These are phyloP conservation scores for Radiomyces spectabilis DNA, from an alignment of 192 early-diverging fungal genomes.

Conservation along the genomic window DNA sequence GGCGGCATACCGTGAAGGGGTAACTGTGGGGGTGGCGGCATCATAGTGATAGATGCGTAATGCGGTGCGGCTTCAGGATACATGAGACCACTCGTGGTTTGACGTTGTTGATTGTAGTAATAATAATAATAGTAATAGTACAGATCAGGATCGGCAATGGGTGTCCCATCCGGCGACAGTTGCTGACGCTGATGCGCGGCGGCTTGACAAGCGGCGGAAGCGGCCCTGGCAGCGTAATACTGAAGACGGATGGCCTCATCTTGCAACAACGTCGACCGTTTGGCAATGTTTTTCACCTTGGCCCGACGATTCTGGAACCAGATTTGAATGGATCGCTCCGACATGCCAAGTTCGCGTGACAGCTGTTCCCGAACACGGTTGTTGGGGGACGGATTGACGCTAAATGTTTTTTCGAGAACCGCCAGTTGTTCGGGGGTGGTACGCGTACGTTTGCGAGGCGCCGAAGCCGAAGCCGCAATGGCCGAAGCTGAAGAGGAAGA, in stretches of 20 bases:
- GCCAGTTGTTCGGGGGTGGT: conserved; percentile 59
- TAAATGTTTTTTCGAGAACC: conserved; percentile 62
- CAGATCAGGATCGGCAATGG: conserved; percentile 12
- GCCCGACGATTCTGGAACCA: conserved; percentile 83
- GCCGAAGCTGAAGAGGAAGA: no score
- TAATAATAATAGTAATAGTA: conserved; percentile 29
- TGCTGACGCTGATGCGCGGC: conserved; percentile 6
- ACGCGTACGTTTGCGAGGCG: conserved; percentile 53
- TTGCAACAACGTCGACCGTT: conserved; percentile 13
- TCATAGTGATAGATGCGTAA: no score
- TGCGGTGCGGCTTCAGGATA: no score
- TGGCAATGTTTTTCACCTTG: conserved; percentile 60
- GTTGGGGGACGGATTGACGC: conserved; percentile 59
- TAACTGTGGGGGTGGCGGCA: neutral
- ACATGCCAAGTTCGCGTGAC: conserved; percentile 61
- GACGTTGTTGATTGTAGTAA: conserved; percentile 23
- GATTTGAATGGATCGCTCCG: conserved; percentile 69
- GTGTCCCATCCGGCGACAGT: neutral
- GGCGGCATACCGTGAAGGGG: neutral
- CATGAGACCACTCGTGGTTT: no score
- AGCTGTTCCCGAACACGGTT: conserved; percentile 57
- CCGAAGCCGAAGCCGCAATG: neutral
- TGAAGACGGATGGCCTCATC: conserved; percentile 15
- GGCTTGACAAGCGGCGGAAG: conserved; percentile 18
- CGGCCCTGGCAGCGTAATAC: conserved; percentile 11